phyloP scores from a whole-genome alignment of 2,329 filamentous ascomycete species.

The Didymella exigua region DNA sequence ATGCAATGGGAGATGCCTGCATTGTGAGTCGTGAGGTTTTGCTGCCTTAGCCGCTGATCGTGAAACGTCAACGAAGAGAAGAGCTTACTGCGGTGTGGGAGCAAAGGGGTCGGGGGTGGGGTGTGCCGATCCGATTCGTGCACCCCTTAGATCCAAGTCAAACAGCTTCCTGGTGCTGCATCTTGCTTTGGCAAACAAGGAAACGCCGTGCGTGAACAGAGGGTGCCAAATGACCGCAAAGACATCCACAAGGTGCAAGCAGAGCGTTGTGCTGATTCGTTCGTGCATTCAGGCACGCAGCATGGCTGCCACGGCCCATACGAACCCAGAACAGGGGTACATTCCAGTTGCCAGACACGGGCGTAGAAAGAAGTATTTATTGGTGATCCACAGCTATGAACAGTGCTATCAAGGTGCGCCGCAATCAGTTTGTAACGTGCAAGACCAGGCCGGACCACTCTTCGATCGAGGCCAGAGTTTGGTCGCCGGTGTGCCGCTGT shows the following conservation, averaged over 20 bases:
- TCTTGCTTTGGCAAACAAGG: constrained; percentile 29
- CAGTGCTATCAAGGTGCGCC: constrained; percentile 8
- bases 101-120: constrained; percentile 38
- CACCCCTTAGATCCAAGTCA: constrained; percentile 38
- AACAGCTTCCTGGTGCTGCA: constrained; percentile 44
- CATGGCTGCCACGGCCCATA: constrained; percentile 10
- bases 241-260: constrained; percentile 4
- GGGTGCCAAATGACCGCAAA: constrained; percentile 1
- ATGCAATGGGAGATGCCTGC: constrained; percentile 7
- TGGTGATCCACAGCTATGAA: constrained; percentile 7
- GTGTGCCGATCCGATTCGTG: constrained; percentile 42
- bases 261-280: constrained; percentile 13
- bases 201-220: constrained; percentile 7
- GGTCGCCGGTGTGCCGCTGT: constrained; percentile 37
- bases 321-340: constrained; percentile 7
- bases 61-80: constrained; percentile 25
- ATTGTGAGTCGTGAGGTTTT: constrained; percentile 10
- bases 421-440: constrained; percentile 6
- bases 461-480: constrained; percentile 22
- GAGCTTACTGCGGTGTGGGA: constrained; percentile 10
- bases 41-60: constrained; percentile 10
- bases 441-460: constrained; percentile 25
- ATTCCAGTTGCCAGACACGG: constrained; percentile 5
- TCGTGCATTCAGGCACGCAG: constrained; percentile 7
- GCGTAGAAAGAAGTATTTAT: not conserved